Evolutionary conservation across 2,329 filamentous ascomycete genomes (phyloP).

Genomic region (Aspergillus amoenus): DNA sequence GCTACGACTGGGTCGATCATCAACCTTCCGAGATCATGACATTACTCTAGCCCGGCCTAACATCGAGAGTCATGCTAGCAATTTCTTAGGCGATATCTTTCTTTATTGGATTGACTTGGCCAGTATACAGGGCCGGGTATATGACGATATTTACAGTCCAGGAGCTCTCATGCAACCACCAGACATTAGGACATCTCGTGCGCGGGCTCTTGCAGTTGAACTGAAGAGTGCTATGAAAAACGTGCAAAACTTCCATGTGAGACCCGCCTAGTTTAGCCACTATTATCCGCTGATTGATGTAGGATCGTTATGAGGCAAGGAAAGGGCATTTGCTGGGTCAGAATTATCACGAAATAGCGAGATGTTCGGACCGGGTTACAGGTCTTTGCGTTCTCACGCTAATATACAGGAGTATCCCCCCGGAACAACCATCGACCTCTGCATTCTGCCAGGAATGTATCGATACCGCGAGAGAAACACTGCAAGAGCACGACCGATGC

Average conservation of each 20-base stretch:
- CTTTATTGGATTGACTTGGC: slow-evolving; percentile 15
- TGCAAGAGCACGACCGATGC: slow-evolving; percentile 11
- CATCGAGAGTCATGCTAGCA: background rate
- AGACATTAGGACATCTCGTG: slow-evolving; percentile 8
- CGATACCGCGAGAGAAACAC: slow-evolving; percentile 7
- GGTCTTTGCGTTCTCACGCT: slow-evolving; percentile 8
- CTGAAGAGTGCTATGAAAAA: slow-evolving; percentile 4
- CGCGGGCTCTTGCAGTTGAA: slow-evolving; percentile 9
- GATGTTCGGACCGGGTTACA: slow-evolving; percentile 1
- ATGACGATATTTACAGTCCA: slow-evolving; percentile 16
- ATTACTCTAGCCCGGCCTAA: background rate
- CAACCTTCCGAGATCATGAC: slow-evolving; percentile 2
- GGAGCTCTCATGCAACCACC: slow-evolving; percentile 13
- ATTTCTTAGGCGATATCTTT: background rate
- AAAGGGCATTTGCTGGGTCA: background rate
- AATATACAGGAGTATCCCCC: slow-evolving; percentile 14
- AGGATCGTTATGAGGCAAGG: background rate
- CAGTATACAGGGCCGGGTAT: slow-evolving; percentile 14
- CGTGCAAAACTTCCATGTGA: background rate
- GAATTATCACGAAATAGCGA: background rate
- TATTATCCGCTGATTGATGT: background rate
- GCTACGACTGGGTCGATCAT: background rate
- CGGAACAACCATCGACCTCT: slow-evolving; percentile 4
- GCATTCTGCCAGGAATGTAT: slow-evolving; percentile 11
- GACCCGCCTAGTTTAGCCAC: background rate